phyloP scores from a whole-genome alignment of 306 rosid species.

The Cicer chorassanicum region DNA sequence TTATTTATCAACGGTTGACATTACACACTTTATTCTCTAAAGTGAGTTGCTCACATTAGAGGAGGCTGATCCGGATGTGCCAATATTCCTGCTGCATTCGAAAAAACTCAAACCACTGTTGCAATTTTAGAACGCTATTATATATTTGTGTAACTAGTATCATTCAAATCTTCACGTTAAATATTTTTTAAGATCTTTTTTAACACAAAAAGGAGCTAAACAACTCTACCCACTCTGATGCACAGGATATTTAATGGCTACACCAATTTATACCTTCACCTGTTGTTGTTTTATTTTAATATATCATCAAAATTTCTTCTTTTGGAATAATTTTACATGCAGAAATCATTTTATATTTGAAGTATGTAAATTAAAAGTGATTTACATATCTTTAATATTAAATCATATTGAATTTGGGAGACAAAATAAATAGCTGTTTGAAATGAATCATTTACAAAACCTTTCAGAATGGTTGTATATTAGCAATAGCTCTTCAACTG shows the following conservation, averaged over 20 bases:
- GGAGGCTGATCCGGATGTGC: background rate
- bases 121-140: background rate
- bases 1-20: no score
- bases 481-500: constrained; percentile 78
- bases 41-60: no score
- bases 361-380: background rate
- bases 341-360: background rate
- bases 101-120: background rate
- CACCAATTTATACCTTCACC: background rate
- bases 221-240: no score
- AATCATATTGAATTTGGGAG: background rate
- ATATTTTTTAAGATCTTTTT: background rate
- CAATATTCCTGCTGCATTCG: constrained; percentile 5
- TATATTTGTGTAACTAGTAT: constrained; percentile 3
- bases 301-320: background rate
- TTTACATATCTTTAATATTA: background rate
- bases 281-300: background rate
- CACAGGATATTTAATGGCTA: no score
- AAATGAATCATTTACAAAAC: constrained; percentile 47
- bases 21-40: no score
- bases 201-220: no score
- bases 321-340: background rate
- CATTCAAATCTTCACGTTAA: background rate
- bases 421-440: constrained; percentile 13
- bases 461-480: constrained; percentile 94